Base-by-base conservation (phyloP, 2,329 filamentous ascomycete genomes). In the Fusarium clavum region DNA sequence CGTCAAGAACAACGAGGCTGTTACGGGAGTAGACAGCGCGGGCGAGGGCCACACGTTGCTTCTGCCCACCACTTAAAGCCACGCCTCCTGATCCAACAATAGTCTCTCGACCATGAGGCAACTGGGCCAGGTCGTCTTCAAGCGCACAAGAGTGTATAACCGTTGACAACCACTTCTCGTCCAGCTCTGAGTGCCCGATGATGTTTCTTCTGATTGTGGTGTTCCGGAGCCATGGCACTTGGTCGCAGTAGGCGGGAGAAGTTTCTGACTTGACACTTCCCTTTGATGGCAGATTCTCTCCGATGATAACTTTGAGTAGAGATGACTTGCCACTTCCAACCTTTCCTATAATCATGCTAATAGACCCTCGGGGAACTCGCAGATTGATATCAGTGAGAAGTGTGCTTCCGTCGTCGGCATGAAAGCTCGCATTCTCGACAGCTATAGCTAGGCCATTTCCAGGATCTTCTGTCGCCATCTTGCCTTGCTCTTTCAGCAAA, bases 291-390 rank as follows among this genome's bases (percentile, higher is more conserved):
- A 68, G 53, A 1, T 78, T 65, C 58, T 83, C 82, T 1, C 82
- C 80, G 0, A 83, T 66, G 0, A 84, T 71, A 0, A 78, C 77
- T 32, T 81, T 77, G 12, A 83, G 64, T 0, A 84, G 65, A 0
- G 77, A 78, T 0, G 81, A 80, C 52, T 85, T 85, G 25, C 83
- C 83, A n/a, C 80, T 80, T 1, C 82, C 83, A 1, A 84, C 81
- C 1, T 77, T 79, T 0, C 83, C 83, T 2, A 83, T 72, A 4
- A 84, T 44, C 63, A 83, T 78, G 14, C 76, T 82, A 0, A 82
- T 53, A 0, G 67, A 75, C 6, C 73, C 64, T 1, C 52, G 30
- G 0, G 41, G 25, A 2, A 81, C 32, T 0, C 16, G 24, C 9
- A 80, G 20, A n/a, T 67, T 70, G 12, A 81, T 70, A 2, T 75